Conservation (phyloP, 1,284 basidiomycete genomes). For the Rhodotorula sp. region DNA sequence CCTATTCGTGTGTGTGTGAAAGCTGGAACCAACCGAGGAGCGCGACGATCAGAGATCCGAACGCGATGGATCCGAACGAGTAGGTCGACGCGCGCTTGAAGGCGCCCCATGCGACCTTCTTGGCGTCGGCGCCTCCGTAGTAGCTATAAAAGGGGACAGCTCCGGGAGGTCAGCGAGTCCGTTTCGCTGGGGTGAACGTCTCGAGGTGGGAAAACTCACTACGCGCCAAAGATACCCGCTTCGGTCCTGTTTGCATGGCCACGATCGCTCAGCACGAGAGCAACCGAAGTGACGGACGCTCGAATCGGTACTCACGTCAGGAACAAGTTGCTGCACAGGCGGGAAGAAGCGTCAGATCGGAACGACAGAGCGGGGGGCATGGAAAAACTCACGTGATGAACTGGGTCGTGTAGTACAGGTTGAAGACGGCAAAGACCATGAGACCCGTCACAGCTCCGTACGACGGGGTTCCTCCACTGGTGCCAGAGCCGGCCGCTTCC, state of each 20-base stretch:
- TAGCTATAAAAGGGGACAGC: not conserved
- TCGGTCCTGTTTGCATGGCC: constrained; percentile 55
- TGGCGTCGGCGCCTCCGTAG: constrained; percentile 17
- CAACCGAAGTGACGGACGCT: too few species aligned
- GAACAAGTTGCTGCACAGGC: constrained; percentile 65
- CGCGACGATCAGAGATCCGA: constrained; percentile 81
- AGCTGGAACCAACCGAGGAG: constrained; percentile 57
- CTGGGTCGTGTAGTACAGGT: constrained; percentile 57
- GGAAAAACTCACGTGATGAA: constrained; percentile 4
- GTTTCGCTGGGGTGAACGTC: not conserved
- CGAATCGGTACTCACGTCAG: constrained; percentile 53
- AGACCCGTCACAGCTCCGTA: constrained; percentile 64
- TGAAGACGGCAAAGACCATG: constrained; percentile 74
- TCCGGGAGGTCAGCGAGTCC: not conserved
- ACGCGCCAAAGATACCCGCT: constrained; percentile 57
- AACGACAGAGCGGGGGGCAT: constrained; percentile 56
- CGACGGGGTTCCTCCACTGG: constrained; percentile 56
- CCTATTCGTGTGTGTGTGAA: too few species aligned
- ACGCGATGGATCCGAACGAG: constrained; percentile 77
- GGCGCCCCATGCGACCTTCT: constrained; percentile 50
- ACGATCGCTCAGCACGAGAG: not conserved
- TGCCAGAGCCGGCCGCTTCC: constrained; percentile 41
- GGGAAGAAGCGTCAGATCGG: constrained; percentile 57
- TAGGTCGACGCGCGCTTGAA: constrained; percentile 79
- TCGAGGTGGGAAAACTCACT: not conserved